Evolutionary conservation across 805 yeast species (phyloP).

Genomic region (Hanseniaspora clermontiae): DNA sequence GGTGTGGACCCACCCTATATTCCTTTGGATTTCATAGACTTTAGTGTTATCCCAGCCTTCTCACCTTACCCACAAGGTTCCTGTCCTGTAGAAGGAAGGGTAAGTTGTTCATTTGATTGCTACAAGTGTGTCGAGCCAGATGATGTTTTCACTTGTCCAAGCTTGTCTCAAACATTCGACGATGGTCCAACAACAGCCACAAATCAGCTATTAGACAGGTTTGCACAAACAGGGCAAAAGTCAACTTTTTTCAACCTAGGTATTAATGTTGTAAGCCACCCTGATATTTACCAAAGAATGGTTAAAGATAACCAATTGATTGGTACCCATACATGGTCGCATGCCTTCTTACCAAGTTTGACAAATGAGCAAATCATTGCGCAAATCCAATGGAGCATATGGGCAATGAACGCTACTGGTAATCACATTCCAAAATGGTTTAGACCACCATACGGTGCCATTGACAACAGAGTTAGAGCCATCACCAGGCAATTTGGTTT

Average conservation of each 20-base stretch:
- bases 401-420: constrained; percentile 96
- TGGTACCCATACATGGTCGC: constrained; percentile 90
- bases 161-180: constrained; percentile 78
- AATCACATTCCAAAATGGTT: constrained; percentile 81
- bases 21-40: constrained; percentile 58
- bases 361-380: constrained; percentile 74
- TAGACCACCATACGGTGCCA: constrained; percentile 93
- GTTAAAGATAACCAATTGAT: constrained; percentile 57
- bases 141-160: constrained; percentile 64
- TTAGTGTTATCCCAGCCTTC: constrained; percentile 38
- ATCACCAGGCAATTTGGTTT: constrained; percentile 76
- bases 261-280: constrained; percentile 60
- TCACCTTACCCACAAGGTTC: constrained; percentile 42
- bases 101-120: constrained; percentile 76
- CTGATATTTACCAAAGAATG: constrained; percentile 53
- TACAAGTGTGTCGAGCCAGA: constrained; percentile 60
- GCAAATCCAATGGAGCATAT: constrained; percentile 84
- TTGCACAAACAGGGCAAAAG: constrained; percentile 31
- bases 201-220: constrained; percentile 39
- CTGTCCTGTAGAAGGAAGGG: constrained; percentile 41
- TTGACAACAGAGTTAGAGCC: constrained; percentile 72
- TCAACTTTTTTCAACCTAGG: constrained; percentile 83
- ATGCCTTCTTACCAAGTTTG: constrained; percentile 65
- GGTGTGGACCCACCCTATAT: constrained; percentile 78
- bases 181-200: constrained; percentile 86